A percentile compares a stretch with the other conserved stretches of the same genome.
Conservation (phyloP, 2,329 filamentous ascomycete genomes). For the Talaromyces sp. region DNA sequence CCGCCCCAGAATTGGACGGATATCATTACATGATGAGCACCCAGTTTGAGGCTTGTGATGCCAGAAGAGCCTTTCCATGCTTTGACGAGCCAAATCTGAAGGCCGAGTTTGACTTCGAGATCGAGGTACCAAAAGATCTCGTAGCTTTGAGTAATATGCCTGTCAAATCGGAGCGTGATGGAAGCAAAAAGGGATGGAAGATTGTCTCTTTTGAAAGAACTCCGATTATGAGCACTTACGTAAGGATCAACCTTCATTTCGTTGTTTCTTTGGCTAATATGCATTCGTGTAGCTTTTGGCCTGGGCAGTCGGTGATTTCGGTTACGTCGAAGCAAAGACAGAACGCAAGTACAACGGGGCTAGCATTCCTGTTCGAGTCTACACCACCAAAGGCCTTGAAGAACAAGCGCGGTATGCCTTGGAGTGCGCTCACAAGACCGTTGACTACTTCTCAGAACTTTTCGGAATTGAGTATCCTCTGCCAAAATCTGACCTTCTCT, state of each 20-base stretch:
- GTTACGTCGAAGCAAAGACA: conserved; percentile 90
- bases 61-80: conserved; percentile 90
- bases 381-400: conserved; percentile 91
- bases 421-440: conserved; percentile 85
- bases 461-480: conserved; percentile 92
- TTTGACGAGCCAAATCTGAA: conserved; percentile 98
- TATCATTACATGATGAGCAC: conserved; percentile 80
- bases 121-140: conserved; percentile 85
- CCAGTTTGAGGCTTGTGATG: conserved; percentile 96
- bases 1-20: conserved; percentile 69
- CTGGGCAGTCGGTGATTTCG: conserved; percentile 95
- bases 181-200: conserved; percentile 63
- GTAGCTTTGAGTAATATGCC: conserved; percentile 95
- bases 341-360: conserved; percentile 87
- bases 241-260: conserved; percentile 31
- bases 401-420: conserved; percentile 87
- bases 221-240: conserved; percentile 84
- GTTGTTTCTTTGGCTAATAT: background rate
- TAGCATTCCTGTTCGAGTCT: conserved; percentile 87
- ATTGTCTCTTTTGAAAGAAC: conserved; percentile 76
- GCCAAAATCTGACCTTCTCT: conserved; percentile 85
- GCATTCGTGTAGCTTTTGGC: conserved; percentile 65
- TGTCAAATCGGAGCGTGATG: conserved; percentile 67
- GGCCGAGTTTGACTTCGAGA: conserved; percentile 88
- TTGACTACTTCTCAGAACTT: conserved; percentile 93